phyloP scores from a whole-genome alignment of 2,329 filamentous ascomycete species.

The Colletotrichum tropicicola region DNA sequence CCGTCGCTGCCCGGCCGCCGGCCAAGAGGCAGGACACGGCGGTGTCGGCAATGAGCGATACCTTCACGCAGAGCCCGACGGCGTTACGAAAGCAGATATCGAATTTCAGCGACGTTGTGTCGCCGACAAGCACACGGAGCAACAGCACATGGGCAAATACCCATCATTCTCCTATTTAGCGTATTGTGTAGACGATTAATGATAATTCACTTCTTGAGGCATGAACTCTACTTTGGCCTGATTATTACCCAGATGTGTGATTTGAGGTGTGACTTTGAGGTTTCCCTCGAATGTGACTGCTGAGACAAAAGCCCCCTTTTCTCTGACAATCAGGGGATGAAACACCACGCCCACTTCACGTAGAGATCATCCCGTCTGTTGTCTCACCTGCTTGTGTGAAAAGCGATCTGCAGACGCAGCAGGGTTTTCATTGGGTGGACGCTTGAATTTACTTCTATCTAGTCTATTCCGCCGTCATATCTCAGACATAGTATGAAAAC shows the following conservation, averaged over 20 bases:
- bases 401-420: no score
- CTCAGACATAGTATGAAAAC: no score
- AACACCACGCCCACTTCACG: neutral
- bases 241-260: neutral
- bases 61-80: neutral
- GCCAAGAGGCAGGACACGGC: slow-evolving; percentile 3
- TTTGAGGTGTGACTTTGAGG: neutral
- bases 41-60: slow-evolving; percentile 4
- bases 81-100: slow-evolving; percentile 1
- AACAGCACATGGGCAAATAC: slow-evolving; percentile 6
- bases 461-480: no score
- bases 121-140: slow-evolving; percentile 18
- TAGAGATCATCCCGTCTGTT: neutral
- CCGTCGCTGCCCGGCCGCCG: neutral
- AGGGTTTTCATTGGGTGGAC: no score
- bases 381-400: no score
- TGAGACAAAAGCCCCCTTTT: neutral
- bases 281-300: no score
- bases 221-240: neutral
- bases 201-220: slow-evolving; percentile 26
- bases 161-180: slow-evolving; percentile 16
- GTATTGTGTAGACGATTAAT: slow-evolving; percentile 27
- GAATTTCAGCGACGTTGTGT: slow-evolving; percentile 5
- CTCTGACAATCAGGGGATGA: neutral
- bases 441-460: no score